phyloP scores from a whole-genome alignment of 2,329 filamentous ascomycete genomes.

The Penicillium sclerotigenum region DNA sequence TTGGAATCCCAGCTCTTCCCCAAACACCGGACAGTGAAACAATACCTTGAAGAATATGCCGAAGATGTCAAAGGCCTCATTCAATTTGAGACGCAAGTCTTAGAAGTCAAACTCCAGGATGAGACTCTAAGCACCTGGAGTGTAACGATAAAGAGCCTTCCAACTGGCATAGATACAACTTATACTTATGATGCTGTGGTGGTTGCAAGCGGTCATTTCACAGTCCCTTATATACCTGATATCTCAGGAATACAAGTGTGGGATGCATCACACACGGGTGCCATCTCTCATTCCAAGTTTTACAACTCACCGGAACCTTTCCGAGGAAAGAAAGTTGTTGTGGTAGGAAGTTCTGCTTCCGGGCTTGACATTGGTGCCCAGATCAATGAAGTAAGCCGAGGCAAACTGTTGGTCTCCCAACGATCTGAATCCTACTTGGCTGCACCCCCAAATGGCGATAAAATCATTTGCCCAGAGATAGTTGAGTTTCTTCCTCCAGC shows the following conservation, averaged over 20 bases:
- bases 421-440: constrained; percentile 50
- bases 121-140: constrained; percentile 54
- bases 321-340: constrained; percentile 67
- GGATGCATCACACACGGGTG: constrained; percentile 55
- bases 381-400: constrained; percentile 59
- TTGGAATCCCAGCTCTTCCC: constrained; percentile 69
- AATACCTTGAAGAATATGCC: constrained; percentile 72
- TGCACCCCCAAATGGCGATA: constrained; percentile 45
- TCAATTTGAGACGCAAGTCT: constrained; percentile 67
- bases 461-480: constrained; percentile 57
- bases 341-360: constrained; percentile 81
- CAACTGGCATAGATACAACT: constrained; percentile 40
- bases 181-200: constrained; percentile 70
- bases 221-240: constrained; percentile 63
- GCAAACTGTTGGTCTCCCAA: constrained; percentile 63
- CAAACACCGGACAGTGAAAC: constrained; percentile 63
- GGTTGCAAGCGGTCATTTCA: constrained; percentile 72
- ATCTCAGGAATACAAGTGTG: constrained; percentile 61
- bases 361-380: constrained; percentile 80
- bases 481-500: constrained; percentile 52
- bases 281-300: constrained; percentile 73
- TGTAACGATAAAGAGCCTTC: constrained; percentile 54
- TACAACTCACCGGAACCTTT: constrained; percentile 68
- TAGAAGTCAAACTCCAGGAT: constrained; percentile 51
- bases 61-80: constrained; percentile 65